A percentile compares a stretch with the other conserved stretches of the same genome.
phyloP scores from a whole-genome alignment of 2,329 filamentous ascomycete species.

The Boeremia exigua region DNA sequence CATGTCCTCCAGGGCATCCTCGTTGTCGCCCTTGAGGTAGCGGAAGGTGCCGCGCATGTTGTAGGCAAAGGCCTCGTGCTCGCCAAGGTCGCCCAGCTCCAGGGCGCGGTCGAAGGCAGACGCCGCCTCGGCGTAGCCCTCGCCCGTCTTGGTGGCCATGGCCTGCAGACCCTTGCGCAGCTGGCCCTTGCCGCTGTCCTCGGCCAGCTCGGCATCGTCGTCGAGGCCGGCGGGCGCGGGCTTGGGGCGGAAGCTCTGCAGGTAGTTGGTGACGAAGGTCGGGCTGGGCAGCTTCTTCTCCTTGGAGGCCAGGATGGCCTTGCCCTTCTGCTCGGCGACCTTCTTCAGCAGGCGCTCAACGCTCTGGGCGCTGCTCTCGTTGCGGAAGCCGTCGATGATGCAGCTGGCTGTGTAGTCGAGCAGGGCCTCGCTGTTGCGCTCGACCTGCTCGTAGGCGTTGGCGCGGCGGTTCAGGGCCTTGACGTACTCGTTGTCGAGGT shows the following conservation, averaged over 20 bases:
- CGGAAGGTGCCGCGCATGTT: conserved; percentile 97
- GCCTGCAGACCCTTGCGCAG: conserved; percentile 82
- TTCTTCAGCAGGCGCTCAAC: conserved; percentile 96
- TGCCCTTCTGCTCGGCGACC: conserved; percentile 92
- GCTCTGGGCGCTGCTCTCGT: conserved; percentile 83
- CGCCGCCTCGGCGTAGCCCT: conserved; percentile 89
- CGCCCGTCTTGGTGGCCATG: conserved; percentile 83
- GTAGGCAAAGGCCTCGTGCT: conserved; percentile 88
- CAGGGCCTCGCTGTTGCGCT: conserved; percentile 89
- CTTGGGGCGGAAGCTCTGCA: conserved; percentile 94
- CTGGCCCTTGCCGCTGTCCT: conserved; percentile 82
- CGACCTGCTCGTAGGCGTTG: conserved; percentile 93
- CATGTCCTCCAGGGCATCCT: conserved; percentile 81
- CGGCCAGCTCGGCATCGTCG: conserved; percentile 76
- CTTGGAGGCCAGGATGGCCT: conserved; percentile 81
- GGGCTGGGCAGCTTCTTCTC: conserved; percentile 89
- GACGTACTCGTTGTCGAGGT: conserved; percentile 92
- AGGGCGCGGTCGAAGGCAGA: conserved; percentile 86
- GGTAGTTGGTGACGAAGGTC: conserved; percentile 97
- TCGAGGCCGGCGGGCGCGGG: conserved; percentile 81
- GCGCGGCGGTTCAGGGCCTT: conserved; percentile 97
- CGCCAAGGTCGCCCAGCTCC: conserved; percentile 77
- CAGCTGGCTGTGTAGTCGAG: conserved; percentile 98
- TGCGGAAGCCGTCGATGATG: conserved; percentile 98
- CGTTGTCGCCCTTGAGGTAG: conserved; percentile 88